Conservation (phyloP, 352 stramenopile species). For the Phytophthora europaea region DNA sequence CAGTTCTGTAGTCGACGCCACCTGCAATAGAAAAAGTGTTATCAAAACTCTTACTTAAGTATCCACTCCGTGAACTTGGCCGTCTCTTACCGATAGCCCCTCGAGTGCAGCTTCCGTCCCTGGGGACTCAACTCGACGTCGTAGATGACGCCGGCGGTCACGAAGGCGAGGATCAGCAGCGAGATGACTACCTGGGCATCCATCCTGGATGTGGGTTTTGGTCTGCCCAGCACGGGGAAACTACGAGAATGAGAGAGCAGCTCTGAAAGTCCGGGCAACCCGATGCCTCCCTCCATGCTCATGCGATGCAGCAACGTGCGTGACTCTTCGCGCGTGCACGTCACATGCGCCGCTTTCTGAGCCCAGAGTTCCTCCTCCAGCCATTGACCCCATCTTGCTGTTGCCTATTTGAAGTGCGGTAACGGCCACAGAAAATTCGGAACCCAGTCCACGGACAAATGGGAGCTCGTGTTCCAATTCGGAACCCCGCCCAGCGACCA, state of each 20-base stretch:
- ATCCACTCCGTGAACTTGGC: background rate
- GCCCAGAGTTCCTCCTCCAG: slow-evolving; percentile 7
- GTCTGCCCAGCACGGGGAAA: slow-evolving; percentile 14
- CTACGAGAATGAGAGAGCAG: slow-evolving; percentile 35
- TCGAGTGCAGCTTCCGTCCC: slow-evolving; percentile 63
- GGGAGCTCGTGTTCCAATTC: slow-evolving; percentile 19
- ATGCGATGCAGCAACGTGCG: slow-evolving; percentile 31
- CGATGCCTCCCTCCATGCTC: background rate
- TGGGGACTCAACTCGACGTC: slow-evolving; percentile 73
- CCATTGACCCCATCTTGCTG: slow-evolving; percentile 12
- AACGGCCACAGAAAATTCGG: slow-evolving; percentile 26
- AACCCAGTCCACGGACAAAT: slow-evolving; percentile 26
- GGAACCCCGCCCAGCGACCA: slow-evolving; percentile 23
- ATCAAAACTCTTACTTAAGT: background rate
- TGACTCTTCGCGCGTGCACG: slow-evolving; percentile 15
- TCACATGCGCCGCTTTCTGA: slow-evolving; percentile 27
- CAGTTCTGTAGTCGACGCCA: slow-evolving; percentile 79
- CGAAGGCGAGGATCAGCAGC: slow-evolving; percentile 64
- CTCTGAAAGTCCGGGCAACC: slow-evolving; percentile 6
- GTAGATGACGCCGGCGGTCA: slow-evolving; percentile 63
- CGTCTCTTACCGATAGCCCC: slow-evolving; percentile 52
- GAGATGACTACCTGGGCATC: slow-evolving; percentile 59
- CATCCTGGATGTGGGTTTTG: slow-evolving; percentile 36
- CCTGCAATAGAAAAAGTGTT: slow-evolving; percentile 21
- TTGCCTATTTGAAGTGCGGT: slow-evolving; percentile 20